Evolutionary conservation across 2,329 filamentous ascomycete genomes (phyloP).

Genomic region (Blumeria hordei): DNA sequence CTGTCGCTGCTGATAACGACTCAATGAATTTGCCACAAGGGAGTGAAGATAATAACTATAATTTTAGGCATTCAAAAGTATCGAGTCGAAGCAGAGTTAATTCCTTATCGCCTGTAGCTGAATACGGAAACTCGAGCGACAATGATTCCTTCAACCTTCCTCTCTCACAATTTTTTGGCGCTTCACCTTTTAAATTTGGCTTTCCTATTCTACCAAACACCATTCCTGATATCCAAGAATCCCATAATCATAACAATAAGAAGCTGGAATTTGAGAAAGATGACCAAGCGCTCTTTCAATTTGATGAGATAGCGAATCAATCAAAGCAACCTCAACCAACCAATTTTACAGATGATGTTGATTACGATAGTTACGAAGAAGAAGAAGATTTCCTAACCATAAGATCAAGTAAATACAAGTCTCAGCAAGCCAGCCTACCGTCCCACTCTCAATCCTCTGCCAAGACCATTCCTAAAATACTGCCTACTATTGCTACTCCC

Average conservation of each 20-base stretch:
- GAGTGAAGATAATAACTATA: neutral
- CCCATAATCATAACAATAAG: neutral
- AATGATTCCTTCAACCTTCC: neutral
- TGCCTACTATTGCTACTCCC: neutral
- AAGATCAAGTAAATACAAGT: neutral
- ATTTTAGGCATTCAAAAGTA: neutral
- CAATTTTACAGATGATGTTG: neutral
- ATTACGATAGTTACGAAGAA: neutral
- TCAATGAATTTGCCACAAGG: neutral
- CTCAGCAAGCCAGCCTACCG: neutral
- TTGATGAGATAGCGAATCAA: neutral
- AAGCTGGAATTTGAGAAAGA: neutral
- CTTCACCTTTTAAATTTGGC: neutral
- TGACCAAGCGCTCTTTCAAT: neutral
- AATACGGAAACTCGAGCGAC: neutral
- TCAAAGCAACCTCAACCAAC: neutral
- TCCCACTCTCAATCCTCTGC: conserved; percentile 7
- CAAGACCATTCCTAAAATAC: conserved; percentile 4
- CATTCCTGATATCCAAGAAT: neutral
- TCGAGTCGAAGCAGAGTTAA: neutral
- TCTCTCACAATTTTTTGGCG: neutral
- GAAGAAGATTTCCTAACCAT: neutral
- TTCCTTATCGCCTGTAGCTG: neutral
- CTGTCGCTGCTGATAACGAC: conserved; percentile 6
- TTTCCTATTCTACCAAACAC: neutral